Evolutionary conservation across 768 basidiomycete genomes (phyloP), one percentile per base, ranked within the genome.

Genomic region (Mycena galericulata): DNA sequence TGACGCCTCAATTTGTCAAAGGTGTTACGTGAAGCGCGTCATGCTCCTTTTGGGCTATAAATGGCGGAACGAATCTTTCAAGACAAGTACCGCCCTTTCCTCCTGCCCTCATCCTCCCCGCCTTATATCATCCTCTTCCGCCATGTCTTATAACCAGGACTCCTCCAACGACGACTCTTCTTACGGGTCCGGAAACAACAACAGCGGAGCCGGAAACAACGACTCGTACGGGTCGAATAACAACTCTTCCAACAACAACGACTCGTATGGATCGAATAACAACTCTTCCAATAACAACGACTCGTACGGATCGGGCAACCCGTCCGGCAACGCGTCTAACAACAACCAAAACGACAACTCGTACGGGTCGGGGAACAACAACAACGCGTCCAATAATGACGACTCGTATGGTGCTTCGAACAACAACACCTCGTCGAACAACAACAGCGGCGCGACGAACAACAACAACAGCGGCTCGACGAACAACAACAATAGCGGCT

Each of bases 171-270:
- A 76, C 69, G 73, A 76, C 53, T 55, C 74, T 63, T 72, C 72
- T 3, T 70, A 74, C 50, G 68, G 72, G 8, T 73, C 74, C 46
- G 73, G 72, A 54, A 73, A 72, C 62, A 72, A 74, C 69, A 67
- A 70, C 47, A 17, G 17, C 47, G 29, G 14, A 45, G 17, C 7
- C 47, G 29, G 14, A 45, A 62, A 75, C 50, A 63, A 63, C 50
- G 57, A 71, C 30, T 73, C 75, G 24, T 77, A 74, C 30, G 73
- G 72, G n/a, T 71, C 70, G 24, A 20, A 30, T 2, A 53, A 34
- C 38, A 36, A 38, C 24, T 4, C 24, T 26, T 27, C 24, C 12
- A 26, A 24, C 34, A 67, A 62, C 30, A 49, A 62, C 53, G 29
- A 51, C 34, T 69, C 75, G 38, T 74, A 63, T 68, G 43, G 70